Evolutionary conservation across 2,329 filamentous ascomycete species (phyloP), one percentile per base, ranked within the genome.

Genomic region (Colletotrichum siamense): DNA sequence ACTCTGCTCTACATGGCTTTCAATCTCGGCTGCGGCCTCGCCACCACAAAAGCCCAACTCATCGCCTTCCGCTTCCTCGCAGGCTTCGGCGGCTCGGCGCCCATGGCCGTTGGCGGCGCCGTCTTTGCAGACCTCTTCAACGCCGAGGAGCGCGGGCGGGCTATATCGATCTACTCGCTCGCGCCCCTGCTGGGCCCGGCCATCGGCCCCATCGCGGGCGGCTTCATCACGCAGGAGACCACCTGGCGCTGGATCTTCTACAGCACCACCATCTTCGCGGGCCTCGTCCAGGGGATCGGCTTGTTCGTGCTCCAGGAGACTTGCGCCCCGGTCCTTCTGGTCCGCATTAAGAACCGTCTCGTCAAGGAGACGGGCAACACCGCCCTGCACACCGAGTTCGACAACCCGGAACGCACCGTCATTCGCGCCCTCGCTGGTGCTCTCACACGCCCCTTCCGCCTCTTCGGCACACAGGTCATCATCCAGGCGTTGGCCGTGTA

Each of bases 161-260:
- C 85, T 57, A 78, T 87, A 7, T 81, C 82, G 3, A 77, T 82
- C 10, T 87, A 85, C 26, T 74, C 86, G 12, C 79, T 86, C 3
- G 82, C 88, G 16, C 88, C 87, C 0, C 64, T 88, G 2, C 87
- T 95, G 0, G 93, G 93, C 0, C 93, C 93, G 1, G 92, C 93
- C 0, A 84, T 94, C 2, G 93, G 94, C 0, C 93, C 93, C 1
- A 92, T 95, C 9, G 88, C 92, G 0, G 93, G 93, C 24, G 93
- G 92, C 0, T 91, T 92, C 79, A 92, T 94, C 26, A 87, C 92
- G 0, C 84, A 94, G 79, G 86, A 89, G 8, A 88, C 90, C 9
- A 92, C 89, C 1, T 95, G 94, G 94, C 89, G 93, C 52, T 95
- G 94, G 94, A 90, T 92, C 9, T 95, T 95, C 85, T 94, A 90